Percentiles rank a stretch among this genome's conserved stretches.
phyloP scores from a whole-genome alignment of 2,329 filamentous ascomycete species.

The Neofusicoccum cordaticola region DNA sequence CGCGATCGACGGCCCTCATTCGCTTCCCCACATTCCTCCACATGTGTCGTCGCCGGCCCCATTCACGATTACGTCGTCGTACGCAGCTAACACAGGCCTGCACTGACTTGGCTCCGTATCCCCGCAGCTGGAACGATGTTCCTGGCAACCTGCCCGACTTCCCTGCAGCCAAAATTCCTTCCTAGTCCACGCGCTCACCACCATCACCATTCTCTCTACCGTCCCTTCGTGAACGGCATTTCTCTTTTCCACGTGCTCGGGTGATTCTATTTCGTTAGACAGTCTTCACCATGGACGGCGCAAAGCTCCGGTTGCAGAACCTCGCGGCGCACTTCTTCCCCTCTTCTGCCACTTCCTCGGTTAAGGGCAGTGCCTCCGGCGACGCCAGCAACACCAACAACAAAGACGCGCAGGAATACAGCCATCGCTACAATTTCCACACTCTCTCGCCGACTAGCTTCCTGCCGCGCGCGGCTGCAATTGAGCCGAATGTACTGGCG shows the following conservation, averaged over 20 bases:
- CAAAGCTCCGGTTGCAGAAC: slow-evolving; percentile 31
- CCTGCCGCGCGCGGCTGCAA: slow-evolving; percentile 76
- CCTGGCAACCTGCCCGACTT: not conserved
- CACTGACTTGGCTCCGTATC: not conserved
- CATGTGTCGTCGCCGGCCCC: slow-evolving; percentile 1
- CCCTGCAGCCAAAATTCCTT: not conserved
- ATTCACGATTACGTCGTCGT: not conserved
- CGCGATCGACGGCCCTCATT: slow-evolving; percentile 23
- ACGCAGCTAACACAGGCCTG: not conserved
- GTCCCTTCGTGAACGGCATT: not conserved
- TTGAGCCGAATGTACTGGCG: slow-evolving; percentile 69
- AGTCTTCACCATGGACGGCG: not conserved
- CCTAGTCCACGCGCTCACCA: not conserved
- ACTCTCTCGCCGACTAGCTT: slow-evolving; percentile 85
- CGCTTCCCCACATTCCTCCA: slow-evolving; percentile 29
- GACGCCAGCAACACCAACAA: slow-evolving; percentile 34
- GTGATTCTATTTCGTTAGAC: not conserved
- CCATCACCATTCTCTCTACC: not conserved
- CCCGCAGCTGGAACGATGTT: not conserved
- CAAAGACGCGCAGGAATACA: slow-evolving; percentile 37
- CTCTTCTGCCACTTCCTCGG: slow-evolving; percentile 23
- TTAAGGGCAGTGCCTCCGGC: slow-evolving; percentile 30
- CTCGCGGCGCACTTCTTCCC: slow-evolving; percentile 37
- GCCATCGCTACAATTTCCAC: slow-evolving; percentile 62
- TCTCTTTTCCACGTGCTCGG: not conserved